Conservation (phyloP, 2,329 filamentous ascomycete genomes). For the Harringtonia aguacate region DNA sequence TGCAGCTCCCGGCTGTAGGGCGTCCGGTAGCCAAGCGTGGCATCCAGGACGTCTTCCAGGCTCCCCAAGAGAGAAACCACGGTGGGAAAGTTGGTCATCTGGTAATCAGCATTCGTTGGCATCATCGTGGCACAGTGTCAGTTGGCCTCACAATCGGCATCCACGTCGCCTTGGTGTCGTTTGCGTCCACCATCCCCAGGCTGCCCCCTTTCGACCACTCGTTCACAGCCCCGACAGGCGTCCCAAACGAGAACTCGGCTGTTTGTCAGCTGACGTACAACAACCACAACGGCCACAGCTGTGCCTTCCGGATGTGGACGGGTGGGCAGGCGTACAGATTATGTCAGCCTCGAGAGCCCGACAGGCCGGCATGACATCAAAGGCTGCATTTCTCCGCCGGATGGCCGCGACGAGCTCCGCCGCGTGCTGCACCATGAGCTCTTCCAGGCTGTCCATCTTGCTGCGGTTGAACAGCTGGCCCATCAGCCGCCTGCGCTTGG, state of each 20-base stretch:
- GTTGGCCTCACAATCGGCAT: constrained; percentile 5
- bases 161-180: constrained; percentile 7
- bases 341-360: constrained; percentile 6
- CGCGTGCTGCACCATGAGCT: constrained; percentile 3
- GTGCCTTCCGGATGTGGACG: neutral
- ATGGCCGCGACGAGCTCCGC: neutral
- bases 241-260: constrained; percentile 7
- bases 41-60: neutral
- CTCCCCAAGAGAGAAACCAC: neutral
- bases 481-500: constrained; percentile 6
- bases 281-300: no score
- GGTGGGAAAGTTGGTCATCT: constrained; percentile 1
- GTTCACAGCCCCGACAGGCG: constrained; percentile 3
- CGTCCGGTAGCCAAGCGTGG: neutral
- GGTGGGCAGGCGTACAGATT: constrained; percentile 2
- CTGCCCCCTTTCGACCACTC: constrained; percentile 1
- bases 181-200: constrained; percentile 5
- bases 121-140: neutral
- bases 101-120: neutral
- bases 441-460: constrained; percentile 4
- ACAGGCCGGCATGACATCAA: neutral
- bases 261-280: no score
- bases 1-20: neutral
- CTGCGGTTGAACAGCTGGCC: constrained; percentile 9
- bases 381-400: neutral